Base-by-base conservation (phyloP, 192 early-diverging fungal genomes). In the Mortierella claussenii region DNA sequence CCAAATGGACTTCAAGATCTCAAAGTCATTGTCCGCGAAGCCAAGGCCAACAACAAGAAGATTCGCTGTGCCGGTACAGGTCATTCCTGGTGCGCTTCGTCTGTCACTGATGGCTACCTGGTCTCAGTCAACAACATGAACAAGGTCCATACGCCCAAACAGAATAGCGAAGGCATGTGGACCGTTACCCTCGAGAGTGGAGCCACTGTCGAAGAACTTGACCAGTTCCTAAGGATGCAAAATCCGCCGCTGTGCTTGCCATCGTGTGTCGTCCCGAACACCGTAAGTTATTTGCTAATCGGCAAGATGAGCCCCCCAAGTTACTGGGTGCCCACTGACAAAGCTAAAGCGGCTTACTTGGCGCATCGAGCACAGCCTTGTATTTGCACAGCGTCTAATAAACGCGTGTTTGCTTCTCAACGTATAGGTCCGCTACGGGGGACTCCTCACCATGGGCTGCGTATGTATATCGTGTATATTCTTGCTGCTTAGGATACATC, bases 181-280 rank as follows among this genome's bases (percentile, higher is more conserved):
- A 68, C 58, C 0, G 79, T 79, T 9, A 78, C 43, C n/a, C 42
- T 80, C 37, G 82, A 78, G 57, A 64, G 58, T 4, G 82, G 82
- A 43, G 67, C 69, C 23, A 33, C 36, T 15, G 21, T 83, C 11
- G 34, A 3, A 15, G 60, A 83, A 10, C 24, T 80, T 13, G 74
- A 83, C 40, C 8, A 51, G 8, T 47, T 23, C 6, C 50, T 83
- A 3, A 43, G 61, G 1, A 8, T 33, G 4, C 65, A 83, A 45
- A 43, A 55, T 13, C 79, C 82, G 3, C 79, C 79, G 17, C 44
- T 83, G 27, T 34, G 67, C 6, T 30, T 81, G 34, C 36, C 56
- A 21, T 65, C 82, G 28, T 55, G 43, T 23, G 65, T 70, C 13
- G 34, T 79, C 23, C 59, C 59, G 2, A 37, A 18, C 4, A 42